Evolutionary conservation across 805 yeast genomes (phyloP).

Genomic region (Wickerhamomyces mucosus): DNA sequence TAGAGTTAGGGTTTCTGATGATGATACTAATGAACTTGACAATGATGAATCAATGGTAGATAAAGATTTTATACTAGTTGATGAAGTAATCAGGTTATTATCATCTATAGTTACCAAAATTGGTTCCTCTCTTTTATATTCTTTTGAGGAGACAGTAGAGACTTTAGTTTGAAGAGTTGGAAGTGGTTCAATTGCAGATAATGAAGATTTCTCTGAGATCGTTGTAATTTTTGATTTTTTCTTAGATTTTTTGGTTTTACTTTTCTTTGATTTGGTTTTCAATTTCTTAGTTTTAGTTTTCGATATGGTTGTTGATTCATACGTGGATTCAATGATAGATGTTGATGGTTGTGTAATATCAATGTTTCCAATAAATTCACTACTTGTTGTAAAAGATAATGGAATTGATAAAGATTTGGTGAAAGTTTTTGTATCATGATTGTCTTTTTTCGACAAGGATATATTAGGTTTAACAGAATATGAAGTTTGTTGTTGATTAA

Average conservation of each 20-base stretch:
- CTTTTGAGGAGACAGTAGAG: no score
- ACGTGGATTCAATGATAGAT: not conserved
- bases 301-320: not conserved
- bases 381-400: not conserved
- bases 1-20: no score
- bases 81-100: not conserved
- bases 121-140: no score
- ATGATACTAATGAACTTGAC: not conserved
- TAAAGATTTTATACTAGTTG: not conserved
- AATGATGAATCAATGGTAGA: not conserved
- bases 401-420: not conserved
- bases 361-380: no score
- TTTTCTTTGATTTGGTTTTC: slow-evolving; percentile 1
- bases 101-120: not conserved
- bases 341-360: not conserved
- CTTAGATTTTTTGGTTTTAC: not conserved
- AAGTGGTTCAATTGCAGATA: not conserved
- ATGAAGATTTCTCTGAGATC: not conserved
- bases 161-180: not conserved
- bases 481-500: no score
- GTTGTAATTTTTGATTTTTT: not conserved
- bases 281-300: slow-evolving; percentile 5
- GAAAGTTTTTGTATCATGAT: not conserved
- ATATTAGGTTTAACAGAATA: not conserved
- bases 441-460: no score